Base-by-base conservation (phyloP, 2,329 filamentous ascomycete genomes). In the Penicillium griseofulvum region DNA sequence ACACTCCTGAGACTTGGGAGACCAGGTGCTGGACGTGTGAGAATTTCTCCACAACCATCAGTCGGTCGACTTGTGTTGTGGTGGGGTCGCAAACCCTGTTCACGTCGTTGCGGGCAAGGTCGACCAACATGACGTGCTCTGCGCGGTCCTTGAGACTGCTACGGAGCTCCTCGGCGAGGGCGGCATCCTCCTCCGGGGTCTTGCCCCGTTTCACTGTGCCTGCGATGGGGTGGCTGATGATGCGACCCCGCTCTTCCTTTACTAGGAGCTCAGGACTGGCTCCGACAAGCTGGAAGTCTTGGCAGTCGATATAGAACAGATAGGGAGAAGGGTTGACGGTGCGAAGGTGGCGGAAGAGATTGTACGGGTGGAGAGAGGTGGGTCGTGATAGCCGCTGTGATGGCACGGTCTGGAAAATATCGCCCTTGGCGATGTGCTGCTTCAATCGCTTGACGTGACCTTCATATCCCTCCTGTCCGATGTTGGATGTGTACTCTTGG, bases 311-410 rank as follows among this genome's bases (percentile, higher is more conserved):
- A 76, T 92, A 99, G 80, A 99, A 99, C 34, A 99, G 85, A 75
- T 99, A 99, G 0, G 94, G 94, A 9, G 91, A 96, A 0, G 94
- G 94, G 72, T 99, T 99, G 68, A 97, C 90, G n/a, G 91, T 96
- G 59, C 94, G 90, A 36, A 99, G 83, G 72, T 96, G 91, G 52
- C 93, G 87, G 81, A 97, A 99, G 67, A 99, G 90, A 79, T 97
- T 99, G 82, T 97, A 99, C 0, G 94, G 93, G 74, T 99, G 94
- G 41, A 99, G 80, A 53, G 85, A 86, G 3, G 94, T 99, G 14
- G 92, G 92, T 28, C 93, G 85, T 8, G 92, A 87, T 70, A 97
- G 90, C 49, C 94, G 86, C 76, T 99, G 94, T 39, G 91, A 97
- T 1, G 94, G 94, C 16, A 99, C 94, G 0, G 91, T 91, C 74